Evolutionary conservation across 148 eudicot species (phyloP).

Genomic region (Gaultheria prostrata): DNA sequence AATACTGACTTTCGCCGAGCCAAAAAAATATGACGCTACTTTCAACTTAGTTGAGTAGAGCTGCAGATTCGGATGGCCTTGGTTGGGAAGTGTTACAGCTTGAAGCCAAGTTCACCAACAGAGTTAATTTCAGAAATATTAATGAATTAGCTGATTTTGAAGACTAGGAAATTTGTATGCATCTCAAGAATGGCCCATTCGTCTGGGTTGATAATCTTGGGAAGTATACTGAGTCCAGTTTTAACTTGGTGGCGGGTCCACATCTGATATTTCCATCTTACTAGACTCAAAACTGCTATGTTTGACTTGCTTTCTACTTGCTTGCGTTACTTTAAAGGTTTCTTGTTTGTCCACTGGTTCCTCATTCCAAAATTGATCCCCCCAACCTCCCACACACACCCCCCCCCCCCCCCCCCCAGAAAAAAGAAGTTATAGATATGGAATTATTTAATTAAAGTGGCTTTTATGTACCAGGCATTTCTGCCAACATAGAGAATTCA

Average conservation of each 20-base stretch:
- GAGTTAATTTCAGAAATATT: background rate
- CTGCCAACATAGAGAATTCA: conserved; percentile 52
- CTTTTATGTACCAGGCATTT: conserved; percentile 41
- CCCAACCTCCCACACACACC: background rate
- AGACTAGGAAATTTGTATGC: background rate
- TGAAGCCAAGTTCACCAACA: background rate
- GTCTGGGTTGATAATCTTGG: background rate
- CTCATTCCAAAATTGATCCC: background rate
- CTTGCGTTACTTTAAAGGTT: background rate
- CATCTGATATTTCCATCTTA: conserved; percentile 7
- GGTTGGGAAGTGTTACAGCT: background rate
- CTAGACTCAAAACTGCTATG: background rate
- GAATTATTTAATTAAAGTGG: conserved; percentile 9
- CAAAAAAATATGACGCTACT: background rate
- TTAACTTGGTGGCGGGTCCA: background rate
- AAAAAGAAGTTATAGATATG: background rate
- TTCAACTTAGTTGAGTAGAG: conserved; percentile 5
- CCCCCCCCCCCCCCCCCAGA: too few relatives aligned
- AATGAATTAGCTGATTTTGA: background rate
- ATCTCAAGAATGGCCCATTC: background rate
- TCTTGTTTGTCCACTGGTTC: background rate
- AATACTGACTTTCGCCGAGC: too few relatives aligned
- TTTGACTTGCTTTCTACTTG: conserved; percentile 11
- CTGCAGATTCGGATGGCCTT: conserved; percentile 5
- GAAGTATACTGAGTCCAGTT: background rate